A percentile compares a stretch with the other conserved stretches of the same genome.
phyloP scores from a whole-genome alignment of 495 filamentous ascomycete species.

The Usnea hakonensis region DNA sequence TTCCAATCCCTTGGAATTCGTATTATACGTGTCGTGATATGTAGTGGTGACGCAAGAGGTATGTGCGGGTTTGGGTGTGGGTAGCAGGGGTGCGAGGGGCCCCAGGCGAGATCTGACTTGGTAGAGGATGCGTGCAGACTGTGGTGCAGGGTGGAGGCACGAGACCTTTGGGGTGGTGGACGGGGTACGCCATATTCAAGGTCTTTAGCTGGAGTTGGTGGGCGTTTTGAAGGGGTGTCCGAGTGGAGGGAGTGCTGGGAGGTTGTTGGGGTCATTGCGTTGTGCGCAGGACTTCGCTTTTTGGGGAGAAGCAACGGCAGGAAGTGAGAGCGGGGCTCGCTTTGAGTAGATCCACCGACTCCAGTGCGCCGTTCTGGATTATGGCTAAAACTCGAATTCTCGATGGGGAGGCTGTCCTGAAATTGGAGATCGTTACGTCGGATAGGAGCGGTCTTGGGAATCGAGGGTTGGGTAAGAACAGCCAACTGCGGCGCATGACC shows the following conservation, averaged over 20 bases:
- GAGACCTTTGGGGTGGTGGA: conserved; percentile 3
- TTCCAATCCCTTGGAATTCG: conserved; percentile 88
- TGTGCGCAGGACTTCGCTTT: not conserved
- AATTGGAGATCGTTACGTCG: not conserved
- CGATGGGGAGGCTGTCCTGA: conserved; percentile 6
- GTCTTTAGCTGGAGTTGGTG: conserved; percentile 21
- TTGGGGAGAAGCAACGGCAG: not conserved
- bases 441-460: not conserved
- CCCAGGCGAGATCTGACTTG: conserved; percentile 54
- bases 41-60: conserved; percentile 64
- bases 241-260: conserved; percentile 14
- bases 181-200: conserved; percentile 16
- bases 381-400: not conserved
- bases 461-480: not conserved
- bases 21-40: conserved; percentile 75
- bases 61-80: conserved; percentile 92
- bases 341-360: not conserved
- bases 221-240: conserved; percentile 19
- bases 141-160: conserved; percentile 5
- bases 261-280: conserved; percentile 2
- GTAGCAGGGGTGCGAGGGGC: conserved; percentile 81
- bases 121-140: conserved; percentile 11
- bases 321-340: not conserved
- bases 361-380: not conserved
- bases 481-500: conserved; percentile 5